Evolutionary conservation across 2,329 filamentous ascomycete species (phyloP), one percentile per base, ranked within the genome.

Genomic region (Colletotrichum cereale): DNA sequence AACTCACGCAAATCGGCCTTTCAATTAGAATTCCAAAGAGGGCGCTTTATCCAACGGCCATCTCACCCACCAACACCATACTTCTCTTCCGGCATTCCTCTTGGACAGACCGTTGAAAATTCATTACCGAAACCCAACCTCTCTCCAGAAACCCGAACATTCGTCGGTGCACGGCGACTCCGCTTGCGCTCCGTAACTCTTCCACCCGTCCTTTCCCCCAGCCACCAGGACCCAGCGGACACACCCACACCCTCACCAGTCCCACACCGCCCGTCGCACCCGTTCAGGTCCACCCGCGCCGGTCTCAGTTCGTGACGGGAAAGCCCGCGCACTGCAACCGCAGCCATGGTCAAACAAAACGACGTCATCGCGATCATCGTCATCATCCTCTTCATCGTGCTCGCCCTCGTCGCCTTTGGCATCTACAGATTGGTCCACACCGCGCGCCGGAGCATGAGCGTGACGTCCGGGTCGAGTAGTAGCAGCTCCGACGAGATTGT

Each of bases 291-390:
- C 29, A n/a, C 47, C 66, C 60, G 29, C 60, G 48, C 38, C 66
- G 69, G 60, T 40, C 26, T 48, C 42, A 36, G 26, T 11, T 26
- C 40, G 31, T 26, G 63, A 66, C 67, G 40, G 62, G 34, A 36
- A 8, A 47, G 10, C 44, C 52, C 42, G 38, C 55, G 2, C 21
- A 50, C 38, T 24, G 12, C 50, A 44, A 60, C 69, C 73, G 74
- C 79, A 77, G 79, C 75, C 75, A 90, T 88, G 86, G 83, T 86
- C 76, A 88, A 91, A 80, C 82, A 87, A 83, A 92, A 92, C 86
- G 86, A 91, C 81, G 87, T 88, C 77, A 91, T 92, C 80, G 90
- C 90, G 76, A 85, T 92, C 80, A 91, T 92, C 78, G 87, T 92
- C 81, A 91, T 92, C 80, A 80, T 92, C 67, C 86, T 92, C 75